Base-by-base conservation (phyloP, 257 asterid species). In the Ajuga chamaepitys region DNA sequence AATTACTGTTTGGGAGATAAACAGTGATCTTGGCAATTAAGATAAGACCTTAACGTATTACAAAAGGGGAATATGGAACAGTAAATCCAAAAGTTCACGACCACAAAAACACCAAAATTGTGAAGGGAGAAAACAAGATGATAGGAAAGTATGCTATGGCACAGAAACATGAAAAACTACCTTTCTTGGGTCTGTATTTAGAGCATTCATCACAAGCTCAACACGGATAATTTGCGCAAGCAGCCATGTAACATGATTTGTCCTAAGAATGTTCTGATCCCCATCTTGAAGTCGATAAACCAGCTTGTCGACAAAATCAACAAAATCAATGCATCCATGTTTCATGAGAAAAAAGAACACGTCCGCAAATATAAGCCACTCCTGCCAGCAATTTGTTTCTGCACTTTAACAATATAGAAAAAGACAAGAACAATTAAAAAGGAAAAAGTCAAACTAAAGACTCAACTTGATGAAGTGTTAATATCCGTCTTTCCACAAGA, bases 301-400 rank as follows among this genome's bases (percentile, higher is more conserved):
- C 66, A 93, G 86, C 75, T 90, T 93, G 87, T 88, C 97, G 75
- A 93, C 92, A 58, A 93, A 93, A 57, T 93, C 97, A 77, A 86
- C 96, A 79, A 93, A 88, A 78, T 93, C 99, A 75, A 93, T 72
- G 87, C 97, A 89, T 70, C 99, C 99, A 79, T 83, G 87, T 80
- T 93, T 93, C 87, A 88, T 80, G 67, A 93, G 96, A 77, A 87
- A 93, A 81, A 75, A 93, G 84, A 93, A 93, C 47, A 93, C 79
- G 78, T 93, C 99, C 1, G 99, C 83, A 74, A 93, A 84, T 71
- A 85, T 86, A 70, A 93, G 99, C 99, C 99, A 93, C 82, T 90
- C 99, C 78, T 87, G 99, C 99, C 99, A 93, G 86, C 97, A 89
- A 73, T 81, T 88, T 63, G 85, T 67, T 70, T 88, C 99, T 93